A percentile compares a stretch with the other conserved stretches of the same genome.
Conservation (phyloP, 345 rosid species). For the Salix exigua region DNA sequence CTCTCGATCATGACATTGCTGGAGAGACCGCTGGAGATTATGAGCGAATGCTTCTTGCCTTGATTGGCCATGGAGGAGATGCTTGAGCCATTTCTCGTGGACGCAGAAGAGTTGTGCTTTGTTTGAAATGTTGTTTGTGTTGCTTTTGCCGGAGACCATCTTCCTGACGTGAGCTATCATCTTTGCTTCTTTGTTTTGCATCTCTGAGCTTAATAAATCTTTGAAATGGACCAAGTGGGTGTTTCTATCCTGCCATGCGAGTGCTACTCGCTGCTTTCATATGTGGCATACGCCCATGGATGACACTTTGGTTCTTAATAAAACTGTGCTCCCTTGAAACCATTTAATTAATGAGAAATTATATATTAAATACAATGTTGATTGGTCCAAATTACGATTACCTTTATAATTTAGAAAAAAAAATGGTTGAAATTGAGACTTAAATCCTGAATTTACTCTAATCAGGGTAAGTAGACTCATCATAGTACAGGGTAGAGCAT, state of each 20-base stretch:
- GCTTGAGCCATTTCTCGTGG: constrained; percentile 31
- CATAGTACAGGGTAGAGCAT: no score
- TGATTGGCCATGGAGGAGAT: constrained; percentile 58
- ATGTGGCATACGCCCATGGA: no score
- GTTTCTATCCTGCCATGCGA: neutral
- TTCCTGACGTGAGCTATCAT: neutral
- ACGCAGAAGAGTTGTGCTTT: neutral
- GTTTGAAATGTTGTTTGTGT: constrained; percentile 1
- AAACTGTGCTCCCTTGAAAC: no score
- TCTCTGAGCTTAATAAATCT: neutral
- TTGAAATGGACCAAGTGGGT: neutral
- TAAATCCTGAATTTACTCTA: no score
- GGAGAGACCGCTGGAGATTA: constrained; percentile 81
- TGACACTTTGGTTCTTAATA: no score
- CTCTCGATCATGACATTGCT: constrained; percentile 66
- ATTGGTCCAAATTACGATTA: no score
- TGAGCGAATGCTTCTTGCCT: constrained; percentile 66
- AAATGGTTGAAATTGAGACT: no score
- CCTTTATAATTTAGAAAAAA: no score
- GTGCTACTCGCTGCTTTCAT: neutral
- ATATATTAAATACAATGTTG: no score
- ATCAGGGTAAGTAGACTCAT: no score
- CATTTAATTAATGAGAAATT: no score
- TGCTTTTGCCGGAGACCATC: neutral
- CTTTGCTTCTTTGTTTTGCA: constrained; percentile 1